These are phyloP conservation scores for Scolecobasidium constrictum DNA, from an alignment of 2,329 filamentous ascomycete genomes.

Conservation along the genomic window DNA sequence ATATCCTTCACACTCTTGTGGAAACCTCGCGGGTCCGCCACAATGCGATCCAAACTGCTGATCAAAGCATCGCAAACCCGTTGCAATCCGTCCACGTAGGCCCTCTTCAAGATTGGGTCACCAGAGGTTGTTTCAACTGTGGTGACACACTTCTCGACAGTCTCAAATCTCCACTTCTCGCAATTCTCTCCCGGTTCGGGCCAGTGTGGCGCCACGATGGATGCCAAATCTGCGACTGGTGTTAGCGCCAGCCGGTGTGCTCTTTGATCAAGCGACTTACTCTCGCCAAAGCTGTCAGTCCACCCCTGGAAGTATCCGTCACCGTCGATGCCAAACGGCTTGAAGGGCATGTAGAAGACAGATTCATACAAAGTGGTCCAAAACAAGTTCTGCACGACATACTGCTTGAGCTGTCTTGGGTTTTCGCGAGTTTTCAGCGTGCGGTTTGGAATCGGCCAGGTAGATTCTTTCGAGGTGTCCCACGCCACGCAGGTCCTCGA, in stretches of 20 bases:
- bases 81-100: not conserved
- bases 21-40: not conserved
- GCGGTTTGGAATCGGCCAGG: not conserved
- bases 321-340: not conserved
- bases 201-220: not conserved
- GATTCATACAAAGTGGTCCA: not conserved
- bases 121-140: not conserved
- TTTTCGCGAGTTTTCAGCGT: not conserved
- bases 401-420: not conserved
- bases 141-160: not conserved
- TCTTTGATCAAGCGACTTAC: no score
- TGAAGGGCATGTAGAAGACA: not conserved
- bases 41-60: not conserved
- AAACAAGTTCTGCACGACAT: not conserved
- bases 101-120: not conserved
- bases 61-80: not conserved
- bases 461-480: not conserved
- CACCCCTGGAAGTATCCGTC: not conserved
- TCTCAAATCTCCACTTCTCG: not conserved
- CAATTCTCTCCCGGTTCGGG: not conserved
- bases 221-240: not conserved
- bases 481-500: not conserved
- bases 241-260: not conserved
- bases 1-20: not conserved
- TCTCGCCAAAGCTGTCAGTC: not conserved